Conservation (phyloP, 192 early-diverging fungal genomes). For the Chytriomyces hyalinus region DNA sequence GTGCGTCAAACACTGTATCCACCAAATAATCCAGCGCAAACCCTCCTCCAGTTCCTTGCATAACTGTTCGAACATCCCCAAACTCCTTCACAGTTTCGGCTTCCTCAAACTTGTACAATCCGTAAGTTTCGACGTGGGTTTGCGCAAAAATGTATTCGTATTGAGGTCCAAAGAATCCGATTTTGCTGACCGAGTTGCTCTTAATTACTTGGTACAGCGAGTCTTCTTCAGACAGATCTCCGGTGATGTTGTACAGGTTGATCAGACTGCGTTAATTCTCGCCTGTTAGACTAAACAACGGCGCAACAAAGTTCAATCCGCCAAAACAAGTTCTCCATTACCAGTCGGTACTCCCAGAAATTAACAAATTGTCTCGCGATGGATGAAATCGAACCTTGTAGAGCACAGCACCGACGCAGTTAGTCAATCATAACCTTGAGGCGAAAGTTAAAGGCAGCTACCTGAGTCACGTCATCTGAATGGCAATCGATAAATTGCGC, state of each 20-base stretch:
- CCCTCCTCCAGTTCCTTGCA: slow-evolving; percentile 21
- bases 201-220: slow-evolving; percentile 83
- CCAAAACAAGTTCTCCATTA: not conserved
- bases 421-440: not conserved
- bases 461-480: slow-evolving; percentile 61
- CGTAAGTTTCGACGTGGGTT: slow-evolving; percentile 91
- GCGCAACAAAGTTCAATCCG: not conserved
- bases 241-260: slow-evolving; percentile 75
- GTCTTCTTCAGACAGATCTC: slow-evolving; percentile 84
- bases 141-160: slow-evolving; percentile 87
- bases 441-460: slow-evolving; percentile 6
- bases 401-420: not conserved
- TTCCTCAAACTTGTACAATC: slow-evolving; percentile 72
- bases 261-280: slow-evolving; percentile 39
- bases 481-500: slow-evolving; percentile 55
- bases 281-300: not conserved
- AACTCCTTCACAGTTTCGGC: slow-evolving; percentile 55
- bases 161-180: slow-evolving; percentile 90
- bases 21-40: slow-evolving; percentile 74
- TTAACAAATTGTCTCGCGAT: slow-evolving; percentile 35
- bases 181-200: slow-evolving; percentile 76
- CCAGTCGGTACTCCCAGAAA: slow-evolving; percentile 57
- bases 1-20: slow-evolving; percentile 77
- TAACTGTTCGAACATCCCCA: slow-evolving; percentile 76
- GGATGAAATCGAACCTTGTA: slow-evolving; percentile 53